Evolutionary conservation across 106 monocot genomes (phyloP).

Genomic region (Allium cepa): DNA sequence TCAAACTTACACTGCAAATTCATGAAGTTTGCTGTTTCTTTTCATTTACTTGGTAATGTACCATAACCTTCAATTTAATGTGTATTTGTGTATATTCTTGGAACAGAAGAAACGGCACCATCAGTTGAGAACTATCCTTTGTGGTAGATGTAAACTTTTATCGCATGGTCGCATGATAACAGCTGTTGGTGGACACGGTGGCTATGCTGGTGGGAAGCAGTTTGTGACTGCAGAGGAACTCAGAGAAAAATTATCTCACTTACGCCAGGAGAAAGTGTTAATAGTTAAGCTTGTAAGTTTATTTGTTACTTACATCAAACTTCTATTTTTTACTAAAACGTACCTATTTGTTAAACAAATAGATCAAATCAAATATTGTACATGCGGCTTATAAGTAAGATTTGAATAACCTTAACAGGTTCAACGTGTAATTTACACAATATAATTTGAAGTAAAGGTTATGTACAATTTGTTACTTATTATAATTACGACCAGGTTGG

Average conservation of each 20-base stretch:
- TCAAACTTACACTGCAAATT: too few relatives aligned
- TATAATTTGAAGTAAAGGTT: too few relatives aligned
- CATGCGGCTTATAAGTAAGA: too few relatives aligned
- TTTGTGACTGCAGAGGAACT: conserved; percentile 85
- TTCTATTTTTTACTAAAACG: too few relatives aligned
- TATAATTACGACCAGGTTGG: too few relatives aligned
- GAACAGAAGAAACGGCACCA: conserved; percentile 87
- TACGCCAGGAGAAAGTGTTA: conserved; percentile 79
- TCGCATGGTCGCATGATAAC: conserved; percentile 98
- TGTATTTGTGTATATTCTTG: background rate
- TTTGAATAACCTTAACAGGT: too few relatives aligned
- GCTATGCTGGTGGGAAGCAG: conserved; percentile 94
- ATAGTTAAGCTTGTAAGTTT: conserved; percentile 81
- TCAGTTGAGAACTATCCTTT: conserved; percentile 81
- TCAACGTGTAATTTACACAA: too few relatives aligned
- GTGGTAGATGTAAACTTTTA: conserved; percentile 79
- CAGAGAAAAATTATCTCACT: conserved; percentile 74
- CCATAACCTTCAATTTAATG: background rate
- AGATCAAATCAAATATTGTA: too few relatives aligned
- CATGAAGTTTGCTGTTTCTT: too few relatives aligned
- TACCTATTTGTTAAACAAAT: too few relatives aligned
- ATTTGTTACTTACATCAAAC: background rate
- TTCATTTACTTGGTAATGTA: background rate
- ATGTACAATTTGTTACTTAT: too few relatives aligned
- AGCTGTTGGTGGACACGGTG: conserved; percentile 96